Percentiles rank a stretch among this genome's conserved stretches.
These are phyloP conservation scores for Fusarium napiforme DNA, from an alignment of 2,329 filamentous ascomycete species.

Conservation along the genomic window DNA sequence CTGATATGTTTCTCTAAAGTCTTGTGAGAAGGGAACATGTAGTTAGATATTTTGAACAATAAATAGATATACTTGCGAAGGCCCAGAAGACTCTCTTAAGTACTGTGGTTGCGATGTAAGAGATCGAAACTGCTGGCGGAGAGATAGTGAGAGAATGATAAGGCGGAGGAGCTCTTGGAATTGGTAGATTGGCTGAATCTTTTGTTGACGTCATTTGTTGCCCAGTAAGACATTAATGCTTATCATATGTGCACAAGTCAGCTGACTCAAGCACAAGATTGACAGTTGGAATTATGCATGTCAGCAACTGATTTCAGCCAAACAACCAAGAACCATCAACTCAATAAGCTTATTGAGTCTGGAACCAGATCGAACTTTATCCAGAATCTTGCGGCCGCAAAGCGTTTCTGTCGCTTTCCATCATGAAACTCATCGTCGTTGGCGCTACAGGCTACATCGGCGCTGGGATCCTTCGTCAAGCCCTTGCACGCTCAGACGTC, in stretches of 20 bases:
- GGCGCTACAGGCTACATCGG: neutral
- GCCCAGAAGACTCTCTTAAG: accelerated
- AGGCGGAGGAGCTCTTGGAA: neutral
- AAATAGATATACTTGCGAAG: accelerated
- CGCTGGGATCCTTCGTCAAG: neutral
- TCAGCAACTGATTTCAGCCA: neutral
- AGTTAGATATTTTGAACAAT: neutral
- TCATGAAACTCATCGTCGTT: neutral
- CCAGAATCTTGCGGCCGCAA: neutral
- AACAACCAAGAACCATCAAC: neutral
- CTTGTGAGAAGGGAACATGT: neutral
- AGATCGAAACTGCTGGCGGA: neutral
- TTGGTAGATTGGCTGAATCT: neutral
- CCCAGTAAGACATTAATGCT: too few relatives aligned
- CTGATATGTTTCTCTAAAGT: neutral
- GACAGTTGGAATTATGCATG: neutral
- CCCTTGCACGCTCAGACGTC: neutral
- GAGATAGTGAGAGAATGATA: neutral
- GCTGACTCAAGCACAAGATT: neutral
- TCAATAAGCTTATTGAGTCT: neutral
- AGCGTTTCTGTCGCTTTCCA: accelerated
- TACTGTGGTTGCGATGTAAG: neutral
- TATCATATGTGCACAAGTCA: neutral
- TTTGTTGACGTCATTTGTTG: neutral
- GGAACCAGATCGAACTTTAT: neutral